phyloP scores from a whole-genome alignment of 352 stramenopile genomes.

The Aphanomyces euteiches region DNA sequence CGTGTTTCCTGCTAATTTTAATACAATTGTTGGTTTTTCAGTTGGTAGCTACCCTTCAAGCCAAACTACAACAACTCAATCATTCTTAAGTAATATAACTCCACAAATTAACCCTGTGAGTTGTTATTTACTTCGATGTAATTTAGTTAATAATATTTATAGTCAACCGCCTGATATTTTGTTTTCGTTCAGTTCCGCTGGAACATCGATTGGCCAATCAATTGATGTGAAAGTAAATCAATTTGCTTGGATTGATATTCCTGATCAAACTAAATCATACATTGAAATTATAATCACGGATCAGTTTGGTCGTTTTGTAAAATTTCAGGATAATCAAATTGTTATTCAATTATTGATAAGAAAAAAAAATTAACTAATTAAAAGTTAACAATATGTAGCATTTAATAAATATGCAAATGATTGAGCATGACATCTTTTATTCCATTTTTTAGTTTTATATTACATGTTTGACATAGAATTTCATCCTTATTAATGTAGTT shows the following conservation, averaged over 20 bases:
- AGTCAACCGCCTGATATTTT: background rate
- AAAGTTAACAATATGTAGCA: constrained; percentile 1
- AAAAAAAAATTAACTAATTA: background rate
- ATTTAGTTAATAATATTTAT: constrained; percentile 9
- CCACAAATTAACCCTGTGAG: constrained; percentile 3
- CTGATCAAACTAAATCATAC: background rate
- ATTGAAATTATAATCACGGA: constrained; percentile 2
- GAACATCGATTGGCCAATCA: background rate
- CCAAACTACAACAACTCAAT: background rate
- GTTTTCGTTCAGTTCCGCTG: background rate
- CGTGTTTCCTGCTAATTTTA: background rate
- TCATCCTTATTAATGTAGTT: background rate
- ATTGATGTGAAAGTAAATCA: background rate
- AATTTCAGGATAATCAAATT: background rate
- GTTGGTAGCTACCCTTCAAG: background rate
- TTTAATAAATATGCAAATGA: background rate
- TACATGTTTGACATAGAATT: background rate
- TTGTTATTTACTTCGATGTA: background rate
- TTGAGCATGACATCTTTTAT: background rate
- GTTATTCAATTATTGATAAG: background rate
- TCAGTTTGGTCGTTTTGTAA: background rate
- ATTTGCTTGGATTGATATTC: background rate
- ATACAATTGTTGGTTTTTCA: background rate
- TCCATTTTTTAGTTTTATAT: background rate
- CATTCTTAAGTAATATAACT: background rate